Evolutionary conservation across 2,329 filamentous ascomycete genomes (phyloP), one percentile per base, ranked within the genome.

Genomic region (Magnaporthiopsis incrustans): DNA sequence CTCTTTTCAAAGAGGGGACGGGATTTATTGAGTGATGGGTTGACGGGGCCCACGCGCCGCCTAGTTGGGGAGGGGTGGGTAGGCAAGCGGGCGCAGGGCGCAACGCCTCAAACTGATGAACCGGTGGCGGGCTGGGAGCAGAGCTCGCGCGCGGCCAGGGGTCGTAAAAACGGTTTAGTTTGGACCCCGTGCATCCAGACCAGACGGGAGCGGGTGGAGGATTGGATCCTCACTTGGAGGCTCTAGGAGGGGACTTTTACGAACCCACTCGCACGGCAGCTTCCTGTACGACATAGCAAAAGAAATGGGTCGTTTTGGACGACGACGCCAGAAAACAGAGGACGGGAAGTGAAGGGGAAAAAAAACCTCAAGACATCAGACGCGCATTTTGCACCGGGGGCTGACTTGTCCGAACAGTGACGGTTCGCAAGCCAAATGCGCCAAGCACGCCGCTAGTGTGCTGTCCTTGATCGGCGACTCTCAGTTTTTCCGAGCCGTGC

Each of bases 221-320:
- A 61, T 26, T 61, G 61, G 61, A 63, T 58, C 61, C 30, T 59
- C 32, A 57, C 27, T 63, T 62, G 61, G 61, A 63, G 61, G 61
- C 61, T 63, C 61, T 63, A 15, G 61, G 61, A 63, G 61, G 61
- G 61, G 53, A 35, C 57, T 27, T 57, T 10, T 14, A 57, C 14
- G 61, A 63, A 63, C 57, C 61, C 61, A 63, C 61, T 60, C 58
- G 26, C 58, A 60, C 58, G 58, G 58, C 26, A 60, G 30, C 58
- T 38, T 60, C 32, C 58, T 60, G 58, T 60, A 60, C 58, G 58
- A 60, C 58, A 60, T 60, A 30, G 1, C 44, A 53, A 53, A 53
- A 53, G 44, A 53, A 53, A n/a, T 53, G 44, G 44, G 44, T 53
- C 44, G 44, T 53, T 30, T 44, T 53, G 44, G n/a, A 53, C 44